Evolutionary conservation across 2,329 filamentous ascomycete genomes (phyloP), one percentile per base, ranked within the genome.

Genomic region (Colletotrichum tropicale): DNA sequence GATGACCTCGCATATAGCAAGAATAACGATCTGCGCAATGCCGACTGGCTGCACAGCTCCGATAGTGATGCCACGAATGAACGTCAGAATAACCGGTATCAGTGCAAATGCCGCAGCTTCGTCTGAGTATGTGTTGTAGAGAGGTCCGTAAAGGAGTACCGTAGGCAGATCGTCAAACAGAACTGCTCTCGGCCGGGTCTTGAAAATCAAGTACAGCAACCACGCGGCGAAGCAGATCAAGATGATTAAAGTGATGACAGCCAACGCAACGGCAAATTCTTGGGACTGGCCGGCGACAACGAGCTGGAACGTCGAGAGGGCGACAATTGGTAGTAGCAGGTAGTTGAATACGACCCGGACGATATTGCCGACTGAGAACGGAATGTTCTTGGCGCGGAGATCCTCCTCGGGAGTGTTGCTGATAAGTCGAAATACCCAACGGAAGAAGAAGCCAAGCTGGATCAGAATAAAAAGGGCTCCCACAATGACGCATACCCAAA

Each of bases 61-160:
- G 79, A 99, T 95, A 24, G 96, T 95, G 78, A 98, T 93, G 73
- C 96, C 96, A 38, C 96, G 93, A 74, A 98, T 87, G 81, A 98
- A 93, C 6, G 94, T 98, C 75, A 98, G 88, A 38, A 98, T 87
- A 18, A 98, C 92, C 1, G 96, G 96, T 24, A 98, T 93, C 56
- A 98, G 89, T 8, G 96, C 96, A 84, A 98, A 99, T 0, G 95
- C 93, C 9, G 96, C 95, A 1, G 96, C 95, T 82, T 96, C 94
- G 83, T 99, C 97, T 28, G 95, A 97, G 83, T 98, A 98, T 0
- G 97, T 99, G 85, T 99, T 99, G 85, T 99, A 99, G 9, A 99
- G 88, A 7, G 97, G 95, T 0, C 97, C 97, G 80, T 98, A 98
- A 1, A 95, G 90, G 4, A 99, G 89, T 10, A 98, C 93, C 0